Conservation (phyloP, 257 asterid genomes). For the Solanum stenotomum region DNA sequence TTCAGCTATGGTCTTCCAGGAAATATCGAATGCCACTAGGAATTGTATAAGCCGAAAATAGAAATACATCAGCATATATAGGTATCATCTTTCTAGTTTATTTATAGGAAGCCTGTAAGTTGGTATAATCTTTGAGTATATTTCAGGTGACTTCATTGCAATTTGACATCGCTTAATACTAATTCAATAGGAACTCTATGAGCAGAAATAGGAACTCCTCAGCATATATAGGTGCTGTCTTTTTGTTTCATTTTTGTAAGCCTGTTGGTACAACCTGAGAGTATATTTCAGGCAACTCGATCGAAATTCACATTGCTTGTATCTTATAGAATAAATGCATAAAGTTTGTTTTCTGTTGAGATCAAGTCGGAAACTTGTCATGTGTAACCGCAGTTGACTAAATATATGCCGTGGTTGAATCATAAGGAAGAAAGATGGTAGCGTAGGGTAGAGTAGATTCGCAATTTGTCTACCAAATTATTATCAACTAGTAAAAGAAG, state of each 20-base stretch:
- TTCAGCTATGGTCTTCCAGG: neutral
- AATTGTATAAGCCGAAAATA: neutral
- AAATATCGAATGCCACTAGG: neutral
- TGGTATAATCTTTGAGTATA: neutral
- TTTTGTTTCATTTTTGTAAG: neutral
- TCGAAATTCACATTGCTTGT: neutral
- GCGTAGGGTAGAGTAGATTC: neutral
- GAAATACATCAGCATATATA: neutral
- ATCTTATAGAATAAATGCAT: neutral
- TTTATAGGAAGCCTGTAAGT: neutral
- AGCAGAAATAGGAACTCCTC: neutral
- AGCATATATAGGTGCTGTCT: neutral
- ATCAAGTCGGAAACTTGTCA: neutral
- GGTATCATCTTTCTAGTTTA: neutral
- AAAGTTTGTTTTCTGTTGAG: neutral
- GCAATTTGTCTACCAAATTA: neutral
- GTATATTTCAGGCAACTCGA: neutral
- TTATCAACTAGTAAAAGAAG: neutral
- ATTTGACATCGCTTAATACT: neutral
- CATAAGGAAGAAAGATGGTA: neutral
- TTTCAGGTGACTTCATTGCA: neutral
- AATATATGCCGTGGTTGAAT: neutral
- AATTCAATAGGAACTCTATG: neutral
- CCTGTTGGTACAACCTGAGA: neutral
- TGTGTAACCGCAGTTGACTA: neutral